Evolutionary conservation across 2,329 filamentous ascomycete species (phyloP).

Genomic region (Aspergillaceae sp.): DNA sequence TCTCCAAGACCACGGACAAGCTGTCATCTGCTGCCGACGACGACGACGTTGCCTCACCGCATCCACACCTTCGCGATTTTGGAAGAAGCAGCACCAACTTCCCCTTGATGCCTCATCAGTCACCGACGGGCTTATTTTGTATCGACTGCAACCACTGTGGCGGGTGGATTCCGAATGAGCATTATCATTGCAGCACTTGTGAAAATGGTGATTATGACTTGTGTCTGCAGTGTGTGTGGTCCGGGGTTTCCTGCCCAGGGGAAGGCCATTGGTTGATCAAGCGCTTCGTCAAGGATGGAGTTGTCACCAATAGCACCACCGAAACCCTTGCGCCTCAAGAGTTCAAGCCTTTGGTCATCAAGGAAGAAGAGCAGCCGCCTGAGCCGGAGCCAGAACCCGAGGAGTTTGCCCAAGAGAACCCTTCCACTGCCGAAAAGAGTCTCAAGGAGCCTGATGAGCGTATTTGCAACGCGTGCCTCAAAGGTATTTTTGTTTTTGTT

Average conservation of each 20-base stretch:
- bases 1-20: not conserved
- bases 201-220: slow-evolving; percentile 92
- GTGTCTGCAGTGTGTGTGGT: slow-evolving; percentile 68
- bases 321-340: slow-evolving; percentile 65
- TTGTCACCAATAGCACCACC: slow-evolving; percentile 75
- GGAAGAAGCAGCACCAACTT: slow-evolving; percentile 20
- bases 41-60: slow-evolving; percentile 4
- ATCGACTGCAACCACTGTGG: slow-evolving; percentile 94
- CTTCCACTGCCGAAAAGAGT: slow-evolving; percentile 6
- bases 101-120: slow-evolving; percentile 26
- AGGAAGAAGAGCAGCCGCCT: slow-evolving; percentile 14
- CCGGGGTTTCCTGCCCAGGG: slow-evolving; percentile 67
- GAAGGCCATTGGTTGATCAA: slow-evolving; percentile 91
- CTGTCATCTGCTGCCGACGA: slow-evolving; percentile 4
- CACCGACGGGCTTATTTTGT: slow-evolving; percentile 51
- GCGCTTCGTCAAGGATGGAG: slow-evolving; percentile 68
- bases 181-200: slow-evolving; percentile 93
- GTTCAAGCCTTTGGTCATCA: slow-evolving; percentile 23
- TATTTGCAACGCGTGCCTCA: slow-evolving; percentile 59
- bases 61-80: slow-evolving; percentile 20
- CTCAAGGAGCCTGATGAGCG: slow-evolving; percentile 20
- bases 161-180: slow-evolving; percentile 64
- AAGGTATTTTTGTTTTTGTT: slow-evolving; percentile 34
- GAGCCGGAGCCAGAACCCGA: slow-evolving; percentile 14
- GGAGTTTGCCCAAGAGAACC: slow-evolving; percentile 15